Evolutionary conservation across 768 basidiomycete species (phyloP), one percentile per base, ranked within the genome.

Genomic region (Naganishia friedmannii): DNA sequence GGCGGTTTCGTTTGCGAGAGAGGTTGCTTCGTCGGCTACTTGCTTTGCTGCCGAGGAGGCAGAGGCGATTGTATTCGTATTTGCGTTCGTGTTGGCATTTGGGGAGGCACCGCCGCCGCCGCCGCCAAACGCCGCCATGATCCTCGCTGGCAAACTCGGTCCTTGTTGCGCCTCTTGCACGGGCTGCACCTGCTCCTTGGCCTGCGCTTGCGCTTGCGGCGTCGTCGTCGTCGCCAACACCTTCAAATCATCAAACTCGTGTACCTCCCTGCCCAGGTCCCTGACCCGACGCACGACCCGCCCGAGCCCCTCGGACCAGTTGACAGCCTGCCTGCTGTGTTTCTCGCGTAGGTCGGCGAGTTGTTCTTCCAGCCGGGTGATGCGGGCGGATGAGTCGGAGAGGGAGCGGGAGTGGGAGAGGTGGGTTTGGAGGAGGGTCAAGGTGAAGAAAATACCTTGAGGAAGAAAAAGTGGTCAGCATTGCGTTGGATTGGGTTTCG

Each of bases 361-460:
- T 69, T 81, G 69, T 1, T 45, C 57, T 70, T 81, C 80, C 12
- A 81, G 74, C 31, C 73, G 73, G 13, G 70, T 42, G 67, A 81
- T 81, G n/a, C 72, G 73, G 10, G n/a, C 67, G 12, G 73, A 32
- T 4, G 77, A 74, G 65, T 77, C 77, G 2, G 66, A 10, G 12
- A 79, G 73, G 48, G 74, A 74, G 23, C 60, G 71, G 26, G 73
- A 71, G 66, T 78, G 77, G 15, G 80, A 81, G 23, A 81, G 75
- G 69, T 81, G 77, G n/a, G 77, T 77, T 63, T 77, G 77, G 65
- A 77, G 60, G 17, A 81, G 73, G 26, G 77, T 75, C 46, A 81
- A 75, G 66, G 76, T 67, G 67, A 72, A 72, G 67, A 65, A 69
- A 1, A 63, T 51, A 23, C 53, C 42, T 42, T 42, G 42, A 42